Evolutionary conservation across 2,329 filamentous ascomycete genomes (phyloP), one percentile per base, ranked within the genome.

Genomic region (Calonectria honghensis): DNA sequence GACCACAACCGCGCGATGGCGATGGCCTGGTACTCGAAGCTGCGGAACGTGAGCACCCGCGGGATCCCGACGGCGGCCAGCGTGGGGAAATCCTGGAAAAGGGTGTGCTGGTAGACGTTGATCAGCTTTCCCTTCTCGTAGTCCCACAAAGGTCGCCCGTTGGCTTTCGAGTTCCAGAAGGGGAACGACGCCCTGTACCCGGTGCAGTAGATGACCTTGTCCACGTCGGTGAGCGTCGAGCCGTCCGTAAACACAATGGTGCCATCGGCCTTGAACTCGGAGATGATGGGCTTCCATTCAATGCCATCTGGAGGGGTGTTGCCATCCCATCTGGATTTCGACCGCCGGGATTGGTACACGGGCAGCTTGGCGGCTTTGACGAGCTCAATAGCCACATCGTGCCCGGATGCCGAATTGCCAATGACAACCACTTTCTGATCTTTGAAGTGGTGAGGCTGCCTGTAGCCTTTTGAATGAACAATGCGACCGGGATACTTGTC

Each of bases 21-120:
- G 51, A 91, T 83, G 2, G 88, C 89, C 79, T 91, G 90, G 74
- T 91, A 91, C 79, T 91, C 90, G 74, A 91, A 91, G 45, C 87
- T 88, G 9, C 89, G 81, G 72, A 91, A 91, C 0, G 89, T 90
- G 16, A 90, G 79, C 0, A 87, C 87, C 0, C 89, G 86, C 2
- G 89, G 89, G 7, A 91, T 79, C 0, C 90, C 90, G 0, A 91
- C 85, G 14, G 91, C 82, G 0, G 85, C 90, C 0, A 92, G 81
- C 0, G 87, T 89, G 0, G 85, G 81, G 51, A 87, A 87, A 29
- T 87, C 85, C 1, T 84, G 86, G 65, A 90, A 85, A 80, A 91
- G 91, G 0, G 89, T 90, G 78, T 91, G 90, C 82, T 85, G 86
- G 76, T 90, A 92, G 3, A 76, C 86, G 0, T 85, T 85, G 0